Evolutionary conservation across 2,329 filamentous ascomycete species (phyloP), one percentile per base, ranked within the genome.

Genomic region (Penicillium sp.): DNA sequence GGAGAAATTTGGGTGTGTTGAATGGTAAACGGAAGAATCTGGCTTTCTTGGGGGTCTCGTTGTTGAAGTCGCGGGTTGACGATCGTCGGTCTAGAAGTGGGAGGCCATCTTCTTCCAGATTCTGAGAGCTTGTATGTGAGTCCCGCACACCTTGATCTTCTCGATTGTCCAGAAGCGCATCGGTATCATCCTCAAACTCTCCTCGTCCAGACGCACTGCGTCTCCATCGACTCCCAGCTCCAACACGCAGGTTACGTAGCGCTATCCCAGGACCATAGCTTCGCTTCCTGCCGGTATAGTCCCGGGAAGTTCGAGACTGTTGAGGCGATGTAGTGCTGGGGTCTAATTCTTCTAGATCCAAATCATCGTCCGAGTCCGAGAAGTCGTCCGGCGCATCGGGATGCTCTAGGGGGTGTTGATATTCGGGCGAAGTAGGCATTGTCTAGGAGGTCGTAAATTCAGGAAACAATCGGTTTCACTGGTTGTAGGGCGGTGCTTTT

Each of bases 1-100:
- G 67, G 2, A 71, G 57, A 27, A 71, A 61, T 57, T 61, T 63
- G 55, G 66, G 68, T 52, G 61, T 83, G 67, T 89, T 83, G 73
- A 93, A 87, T 70, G 88, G 87, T 7, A 93, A 76, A 54, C 86
- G 82, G 18, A 91, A 63, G 24, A 77, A 81, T 18, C 83, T 84
- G 54, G 77, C 75, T 51, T 84, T 69, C 47, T 74, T 76, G 13
- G 79, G 76, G 43, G 71, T 76, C 44, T 77, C 64, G 11, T 67
- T 65, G 22, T 56, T 63, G 24, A 67, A 61, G 22, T 74, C 67
- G 47, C 66, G 71, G 55, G 67, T 58, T 4, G 68, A 70, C 34
- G 74, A 64, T 67, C 77, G 56, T 67, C 75, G 65, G 54, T 75
- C 65, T 18, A 95, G 78, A 31, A 96, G 79, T n/a, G 90, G 89